Conservation (phyloP, 495 filamentous ascomycete genomes). For the Hypoxylon perforatum region DNA sequence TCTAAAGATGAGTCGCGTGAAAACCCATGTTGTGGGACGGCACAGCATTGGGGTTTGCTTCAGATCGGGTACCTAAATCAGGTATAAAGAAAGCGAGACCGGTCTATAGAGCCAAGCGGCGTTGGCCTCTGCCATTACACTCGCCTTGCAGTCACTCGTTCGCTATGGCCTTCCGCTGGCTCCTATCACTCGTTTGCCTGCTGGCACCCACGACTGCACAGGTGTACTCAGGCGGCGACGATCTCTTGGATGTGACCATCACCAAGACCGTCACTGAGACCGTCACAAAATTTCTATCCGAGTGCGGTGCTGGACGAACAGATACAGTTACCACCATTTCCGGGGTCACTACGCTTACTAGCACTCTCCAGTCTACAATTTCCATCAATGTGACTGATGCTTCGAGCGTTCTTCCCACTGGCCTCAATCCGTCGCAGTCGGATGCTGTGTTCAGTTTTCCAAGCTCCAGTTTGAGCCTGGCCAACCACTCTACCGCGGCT, state of each 20-base stretch:
- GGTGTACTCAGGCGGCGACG: conserved; percentile 23
- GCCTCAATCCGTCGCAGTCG: conserved; percentile 1
- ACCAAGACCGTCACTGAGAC: conserved; percentile 38
- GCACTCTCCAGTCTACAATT: conserved; percentile 29
- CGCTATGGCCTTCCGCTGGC: conserved; percentile 37
- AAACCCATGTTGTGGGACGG: conserved; percentile 6
- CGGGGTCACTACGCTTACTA: conserved; percentile 30
- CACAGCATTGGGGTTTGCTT: conserved; percentile 1
- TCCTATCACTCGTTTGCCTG: conserved; percentile 34
- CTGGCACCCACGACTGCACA: conserved; percentile 25
- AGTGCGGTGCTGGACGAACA: conserved; percentile 18
- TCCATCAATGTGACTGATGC: conserved; percentile 14
- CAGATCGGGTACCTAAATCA: background rate
- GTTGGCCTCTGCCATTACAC: background rate
- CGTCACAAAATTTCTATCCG: conserved; percentile 33
- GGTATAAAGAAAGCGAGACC: conserved; percentile 27
- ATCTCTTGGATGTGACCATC: conserved; percentile 16
- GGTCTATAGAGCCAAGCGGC: conserved; percentile 9
- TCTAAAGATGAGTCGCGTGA: conserved; percentile 14
- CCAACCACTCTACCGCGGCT: conserved; percentile 14
- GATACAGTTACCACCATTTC: conserved; percentile 18
- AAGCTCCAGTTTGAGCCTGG: conserved; percentile 2
- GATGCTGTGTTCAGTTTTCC: background rate
- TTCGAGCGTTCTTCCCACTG: conserved; percentile 9
- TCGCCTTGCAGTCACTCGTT: conserved; percentile 27